phyloP scores from a whole-genome alignment of 768 basidiomycete species.

The Antrodiella citrinella region DNA sequence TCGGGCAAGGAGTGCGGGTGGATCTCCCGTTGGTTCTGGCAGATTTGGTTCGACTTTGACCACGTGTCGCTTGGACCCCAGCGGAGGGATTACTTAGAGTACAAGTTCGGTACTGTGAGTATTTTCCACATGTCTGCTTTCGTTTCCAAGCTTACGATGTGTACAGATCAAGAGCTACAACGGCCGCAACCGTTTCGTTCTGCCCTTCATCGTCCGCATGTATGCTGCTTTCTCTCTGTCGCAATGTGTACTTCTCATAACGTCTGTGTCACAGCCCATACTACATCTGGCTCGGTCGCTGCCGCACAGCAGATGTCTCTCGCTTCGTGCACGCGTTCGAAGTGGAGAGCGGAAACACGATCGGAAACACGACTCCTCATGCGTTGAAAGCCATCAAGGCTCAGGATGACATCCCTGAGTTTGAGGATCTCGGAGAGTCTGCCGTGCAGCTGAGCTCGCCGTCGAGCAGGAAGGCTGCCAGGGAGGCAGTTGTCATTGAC shows the following conservation, averaged over 20 bases:
- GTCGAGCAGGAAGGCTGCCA: neutral
- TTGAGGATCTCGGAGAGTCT: slow-evolving; percentile 26
- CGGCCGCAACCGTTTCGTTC: slow-evolving; percentile 61
- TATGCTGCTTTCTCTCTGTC: slow-evolving; percentile 21
- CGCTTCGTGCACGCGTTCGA: slow-evolving; percentile 52
- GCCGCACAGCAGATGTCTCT: slow-evolving; percentile 52
- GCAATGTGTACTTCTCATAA: neutral
- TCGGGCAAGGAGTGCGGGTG: slow-evolving; percentile 44
- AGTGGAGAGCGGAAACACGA: slow-evolving; percentile 51
- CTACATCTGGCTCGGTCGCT: slow-evolving; percentile 71
- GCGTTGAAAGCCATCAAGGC: slow-evolving; percentile 19
- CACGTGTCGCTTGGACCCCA: slow-evolving; percentile 43
- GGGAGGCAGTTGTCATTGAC: neutral
- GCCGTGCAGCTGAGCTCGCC: neutral
- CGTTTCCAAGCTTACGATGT: neutral
- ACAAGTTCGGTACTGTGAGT: slow-evolving; percentile 56
- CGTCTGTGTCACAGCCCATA: slow-evolving; percentile 36
- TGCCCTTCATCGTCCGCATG: slow-evolving; percentile 57
- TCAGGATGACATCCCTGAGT: slow-evolving; percentile 27
- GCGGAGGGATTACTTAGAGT: slow-evolving; percentile 66
- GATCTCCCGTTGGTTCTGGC: slow-evolving; percentile 76
- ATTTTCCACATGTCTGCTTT: slow-evolving; percentile 10
- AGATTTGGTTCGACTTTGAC: slow-evolving; percentile 42
- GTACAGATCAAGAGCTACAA: slow-evolving; percentile 56
- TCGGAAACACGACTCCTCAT: slow-evolving; percentile 22